Evolutionary conservation across 2,329 filamentous ascomycete genomes (phyloP).

Genomic region (Pseudogymnoascus sp.): DNA sequence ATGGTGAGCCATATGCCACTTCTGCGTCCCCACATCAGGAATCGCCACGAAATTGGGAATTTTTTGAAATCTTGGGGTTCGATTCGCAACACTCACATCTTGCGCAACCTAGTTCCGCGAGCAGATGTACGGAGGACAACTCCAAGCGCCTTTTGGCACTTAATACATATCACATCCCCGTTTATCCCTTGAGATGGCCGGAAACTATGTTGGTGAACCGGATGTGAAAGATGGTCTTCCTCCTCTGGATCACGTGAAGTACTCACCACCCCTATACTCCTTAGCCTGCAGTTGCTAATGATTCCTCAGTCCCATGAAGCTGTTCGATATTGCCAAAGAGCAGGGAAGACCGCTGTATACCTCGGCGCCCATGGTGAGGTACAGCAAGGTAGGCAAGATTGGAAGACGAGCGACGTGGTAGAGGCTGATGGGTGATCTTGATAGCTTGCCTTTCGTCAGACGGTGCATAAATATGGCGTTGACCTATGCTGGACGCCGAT

Average conservation of each 20-base stretch:
- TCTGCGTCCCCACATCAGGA: no score
- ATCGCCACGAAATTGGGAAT: not conserved
- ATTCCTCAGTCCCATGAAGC: constrained; percentile 43
- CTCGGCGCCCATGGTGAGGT: constrained; percentile 61
- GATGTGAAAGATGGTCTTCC: not conserved
- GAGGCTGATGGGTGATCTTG: not conserved
- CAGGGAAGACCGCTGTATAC: constrained; percentile 48
- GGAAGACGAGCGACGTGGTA: not conserved
- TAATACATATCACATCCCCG: not conserved
- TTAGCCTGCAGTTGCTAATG: not conserved
- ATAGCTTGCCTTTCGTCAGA: constrained; percentile 61
- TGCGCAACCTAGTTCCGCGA: not conserved
- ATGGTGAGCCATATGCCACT: not conserved
- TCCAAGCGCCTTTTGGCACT: not conserved
- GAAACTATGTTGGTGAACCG: not conserved
- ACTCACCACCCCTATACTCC: not conserved
- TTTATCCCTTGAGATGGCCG: not conserved
- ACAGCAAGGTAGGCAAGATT: constrained; percentile 39
- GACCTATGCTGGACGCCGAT: constrained; percentile 66
- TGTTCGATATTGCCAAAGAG: constrained; percentile 47
- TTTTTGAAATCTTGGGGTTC: not conserved
- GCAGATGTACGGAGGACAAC: not conserved
- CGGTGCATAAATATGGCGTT: constrained; percentile 54
- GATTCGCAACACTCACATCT: not conserved
- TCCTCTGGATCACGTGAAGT: constrained; percentile 6